Base-by-base conservation (phyloP, 345 rosid species). In the Theobroma cacao region DNA sequence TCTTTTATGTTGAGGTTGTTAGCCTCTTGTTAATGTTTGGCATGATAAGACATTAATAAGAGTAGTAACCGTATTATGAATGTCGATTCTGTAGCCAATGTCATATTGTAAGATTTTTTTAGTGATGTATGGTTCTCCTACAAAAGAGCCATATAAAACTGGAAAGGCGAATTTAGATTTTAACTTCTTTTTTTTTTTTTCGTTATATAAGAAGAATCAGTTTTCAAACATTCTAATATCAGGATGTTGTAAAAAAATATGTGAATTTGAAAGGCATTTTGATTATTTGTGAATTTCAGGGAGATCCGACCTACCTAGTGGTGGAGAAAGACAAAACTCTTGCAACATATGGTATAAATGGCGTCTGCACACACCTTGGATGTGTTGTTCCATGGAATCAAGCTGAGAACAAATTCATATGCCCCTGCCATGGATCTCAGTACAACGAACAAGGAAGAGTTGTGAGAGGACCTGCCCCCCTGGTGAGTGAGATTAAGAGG, bases 351-450 rank as follows among this genome's bases (percentile, higher is more conserved):
- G 99, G 90, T 61, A 93, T 95, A 18, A 93, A 93, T 24, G 98
- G 82, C 0, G 98, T 95, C 63, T 95, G 99, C 86, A 93, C 99
- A 45, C 99, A 93, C 28, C 95, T 95, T 71, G 98, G 98, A 52
- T 95, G 98, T 79, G 98, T 95, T 38, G 98, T 93, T 74, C 98
- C 99, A 18, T 93, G 87, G 84, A 93, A 95, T 83, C n/a, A 77
- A 77, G 94, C 93, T 55, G 98, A 93, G 89, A 95, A 95, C 66
- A 93, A 91, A 86, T 93, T 93, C 87, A 87, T 95, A 71, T 93
- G 99, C 78, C 99, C 98, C 33, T 95, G 98, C 90, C 98, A 95
- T 75, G 98, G 97, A 47, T 95, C 99, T n/a, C 98, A 95, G 80
- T 95, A 95, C 93, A 95, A 95, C 30, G 84, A 94, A 9, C 96